Evolutionary conservation across 1,284 basidiomycete species (phyloP).

Genomic region (Nidula niveotomentosa): DNA sequence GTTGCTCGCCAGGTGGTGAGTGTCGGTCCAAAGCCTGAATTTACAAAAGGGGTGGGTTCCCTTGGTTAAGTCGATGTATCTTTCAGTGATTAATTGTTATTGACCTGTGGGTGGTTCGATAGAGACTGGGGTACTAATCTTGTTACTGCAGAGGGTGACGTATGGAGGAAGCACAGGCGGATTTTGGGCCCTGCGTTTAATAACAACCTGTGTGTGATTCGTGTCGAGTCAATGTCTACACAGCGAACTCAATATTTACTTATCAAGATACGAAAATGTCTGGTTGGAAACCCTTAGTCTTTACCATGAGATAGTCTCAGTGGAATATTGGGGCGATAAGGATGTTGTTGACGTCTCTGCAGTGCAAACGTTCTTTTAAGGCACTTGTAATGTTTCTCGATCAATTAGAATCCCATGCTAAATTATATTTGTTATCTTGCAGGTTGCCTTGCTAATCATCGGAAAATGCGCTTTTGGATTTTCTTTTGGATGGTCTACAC

Average conservation of each 20-base stretch:
- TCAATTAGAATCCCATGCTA: neutral
- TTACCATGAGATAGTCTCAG: constrained; percentile 42
- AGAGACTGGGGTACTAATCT: constrained; percentile 50
- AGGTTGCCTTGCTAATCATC: constrained; percentile 50
- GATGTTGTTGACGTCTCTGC: constrained; percentile 32
- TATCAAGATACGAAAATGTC: constrained; percentile 40
- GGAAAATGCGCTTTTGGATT: constrained; percentile 52
- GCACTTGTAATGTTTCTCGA: constrained; percentile 15
- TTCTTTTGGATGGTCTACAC: constrained; percentile 42
- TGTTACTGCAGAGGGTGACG: constrained; percentile 37
- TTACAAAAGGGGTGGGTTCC: constrained; percentile 35
- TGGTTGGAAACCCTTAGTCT: constrained; percentile 40
- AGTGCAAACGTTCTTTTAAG: constrained; percentile 43
- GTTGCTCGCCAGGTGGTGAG: constrained; percentile 42
- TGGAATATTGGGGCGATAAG: constrained; percentile 40
- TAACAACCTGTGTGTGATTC: constrained; percentile 35
- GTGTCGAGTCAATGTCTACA: neutral
- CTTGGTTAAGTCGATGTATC: constrained; percentile 27
- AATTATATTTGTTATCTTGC: neutral
- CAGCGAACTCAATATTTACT: neutral
- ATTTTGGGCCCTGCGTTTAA: constrained; percentile 51
- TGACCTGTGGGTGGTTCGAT: neutral
- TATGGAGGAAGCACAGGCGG: constrained; percentile 48
- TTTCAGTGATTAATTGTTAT: constrained; percentile 5
- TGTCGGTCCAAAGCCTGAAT: constrained; percentile 36